Base-by-base conservation (phyloP, 371 early-diverging fungal genomes). In the Syncephalastrum monosporum region DNA sequence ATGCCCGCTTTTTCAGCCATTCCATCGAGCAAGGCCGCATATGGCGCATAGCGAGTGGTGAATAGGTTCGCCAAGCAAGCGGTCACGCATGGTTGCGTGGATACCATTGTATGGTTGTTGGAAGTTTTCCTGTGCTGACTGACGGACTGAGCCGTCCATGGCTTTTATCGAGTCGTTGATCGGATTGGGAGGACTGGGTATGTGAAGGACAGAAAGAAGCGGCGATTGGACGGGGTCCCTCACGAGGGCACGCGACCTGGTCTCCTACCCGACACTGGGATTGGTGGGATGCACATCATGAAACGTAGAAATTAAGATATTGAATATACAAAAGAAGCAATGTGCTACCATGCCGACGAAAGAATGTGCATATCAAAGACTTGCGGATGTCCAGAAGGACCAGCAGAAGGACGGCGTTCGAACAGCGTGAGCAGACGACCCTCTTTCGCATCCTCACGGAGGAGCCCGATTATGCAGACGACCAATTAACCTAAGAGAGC, bases 271-370 rank as follows among this genome's bases (percentile, higher is more conserved):
- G 57, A 71, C 67, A 21, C 21, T 21, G 21, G 21, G 21, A 21
- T 21, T 21, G 29, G 7, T 7, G 7, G 91, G 90, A 79, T 89
- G 5, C 78, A 91, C 2, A 85, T 90, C 6, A 83, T 88, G 75
- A 90, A 88, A 71, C 72, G 83, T n/a, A 12, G 38, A 12, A 12
- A 33, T 12, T 10, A 33, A 53, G 69, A 80, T 42, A 62, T 82
- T 55, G 86, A 2, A 87, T 61, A 33, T 29, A 21, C 7, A 51
- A 15, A 38, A 33, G 16, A n/a, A 25, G 25, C 24, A 23, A 50
- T 27, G 29, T 24, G 3, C 27, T 33, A 50, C n/a, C 17, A 25
- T 50, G 50, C 21, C 24, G 21, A 50, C 14, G 8, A 16, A 50
- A 38, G 51, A 21, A 15, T 38, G 19, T 3, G 4, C 19, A 51